These are phyloP conservation scores for Talaromyces wortmannii DNA, from an alignment of 495 filamentous ascomycete species.

Conservation along the genomic window DNA sequence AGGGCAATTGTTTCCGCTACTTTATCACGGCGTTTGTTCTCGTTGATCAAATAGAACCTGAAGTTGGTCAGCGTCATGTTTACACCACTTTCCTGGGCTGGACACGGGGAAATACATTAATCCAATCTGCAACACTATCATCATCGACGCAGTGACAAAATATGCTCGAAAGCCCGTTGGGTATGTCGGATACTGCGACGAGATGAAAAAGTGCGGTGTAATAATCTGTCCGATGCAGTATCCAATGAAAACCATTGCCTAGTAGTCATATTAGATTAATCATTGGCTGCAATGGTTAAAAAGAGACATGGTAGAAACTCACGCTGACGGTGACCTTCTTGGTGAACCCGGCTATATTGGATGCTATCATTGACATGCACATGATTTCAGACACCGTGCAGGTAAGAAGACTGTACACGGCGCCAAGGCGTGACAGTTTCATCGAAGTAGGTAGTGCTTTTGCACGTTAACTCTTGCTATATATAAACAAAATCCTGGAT, in stretches of 20 bases:
- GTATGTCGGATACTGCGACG: slow-evolving; percentile 12
- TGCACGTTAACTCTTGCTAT: neutral
- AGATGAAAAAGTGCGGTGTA: slow-evolving; percentile 20
- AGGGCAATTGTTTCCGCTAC: neutral
- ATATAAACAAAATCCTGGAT: neutral
- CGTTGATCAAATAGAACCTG: neutral
- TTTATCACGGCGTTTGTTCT: neutral
- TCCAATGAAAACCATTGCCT: slow-evolving; percentile 14
- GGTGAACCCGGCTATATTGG: slow-evolving; percentile 21
- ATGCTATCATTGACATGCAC: slow-evolving; percentile 19
- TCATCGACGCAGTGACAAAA: slow-evolving; percentile 7
- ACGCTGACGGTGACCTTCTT: slow-evolving; percentile 17
- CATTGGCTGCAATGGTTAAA: neutral
- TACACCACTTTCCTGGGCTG: neutral
- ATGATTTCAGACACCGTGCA: slow-evolving; percentile 15
- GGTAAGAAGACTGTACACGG: neutral
- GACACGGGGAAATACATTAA: slow-evolving; percentile 2
- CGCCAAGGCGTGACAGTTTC: neutral
- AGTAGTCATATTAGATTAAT: too few species aligned
- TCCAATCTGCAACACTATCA: slow-evolving; percentile 5
- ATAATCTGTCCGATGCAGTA: slow-evolving; percentile 25
- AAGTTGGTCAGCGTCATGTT: neutral
- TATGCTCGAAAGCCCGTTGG: slow-evolving; percentile 15
- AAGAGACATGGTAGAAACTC: neutral
- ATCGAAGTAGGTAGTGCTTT: neutral